A percentile compares a stretch with the other conserved stretches of the same genome.
phyloP scores from a whole-genome alignment of 2,329 filamentous ascomycete species.

The Pseudogymnoascus sp. region DNA sequence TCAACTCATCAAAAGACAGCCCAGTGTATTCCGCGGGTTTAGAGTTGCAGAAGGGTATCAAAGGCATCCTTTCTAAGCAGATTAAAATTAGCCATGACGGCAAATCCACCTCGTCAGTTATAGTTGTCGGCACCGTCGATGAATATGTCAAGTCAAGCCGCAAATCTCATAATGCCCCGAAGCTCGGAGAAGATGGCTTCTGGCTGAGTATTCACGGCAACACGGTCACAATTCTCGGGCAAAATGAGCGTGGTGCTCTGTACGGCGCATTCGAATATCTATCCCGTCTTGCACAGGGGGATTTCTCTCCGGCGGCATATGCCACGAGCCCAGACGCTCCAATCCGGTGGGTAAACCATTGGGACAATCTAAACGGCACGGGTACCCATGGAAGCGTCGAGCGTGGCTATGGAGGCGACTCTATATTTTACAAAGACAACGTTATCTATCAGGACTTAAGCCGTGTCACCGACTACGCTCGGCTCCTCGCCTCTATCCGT shows the following conservation, averaged over 20 bases:
- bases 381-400: slow-evolving; percentile 48
- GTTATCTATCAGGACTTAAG: slow-evolving; percentile 50
- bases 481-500: slow-evolving; percentile 57
- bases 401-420: slow-evolving; percentile 59
- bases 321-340: slow-evolving; percentile 50
- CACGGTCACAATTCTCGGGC: slow-evolving; percentile 51
- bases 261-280: slow-evolving; percentile 66
- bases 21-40: slow-evolving; percentile 53
- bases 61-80: slow-evolving; percentile 47
- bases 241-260: slow-evolving; percentile 59
- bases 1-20: slow-evolving; percentile 46
- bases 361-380: slow-evolving; percentile 58
- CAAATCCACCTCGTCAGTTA: slow-evolving; percentile 25
- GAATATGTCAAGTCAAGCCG: slow-evolving; percentile 32
- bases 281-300: slow-evolving; percentile 53
- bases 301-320: slow-evolving; percentile 41
- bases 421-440: slow-evolving; percentile 59
- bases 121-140: slow-evolving; percentile 43
- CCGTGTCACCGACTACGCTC: slow-evolving; percentile 54
- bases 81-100: slow-evolving; percentile 29
- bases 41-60: slow-evolving; percentile 51
- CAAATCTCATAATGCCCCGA: slow-evolving; percentile 24
- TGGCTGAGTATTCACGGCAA: slow-evolving; percentile 44
- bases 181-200: slow-evolving; percentile 51
- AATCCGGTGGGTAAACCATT: slow-evolving; percentile 65